A percentile compares a stretch with the other conserved stretches of the same genome.
Evolutionary conservation across 2,329 filamentous ascomycete genomes (phyloP).

Genomic region (Moelleriella libera): DNA sequence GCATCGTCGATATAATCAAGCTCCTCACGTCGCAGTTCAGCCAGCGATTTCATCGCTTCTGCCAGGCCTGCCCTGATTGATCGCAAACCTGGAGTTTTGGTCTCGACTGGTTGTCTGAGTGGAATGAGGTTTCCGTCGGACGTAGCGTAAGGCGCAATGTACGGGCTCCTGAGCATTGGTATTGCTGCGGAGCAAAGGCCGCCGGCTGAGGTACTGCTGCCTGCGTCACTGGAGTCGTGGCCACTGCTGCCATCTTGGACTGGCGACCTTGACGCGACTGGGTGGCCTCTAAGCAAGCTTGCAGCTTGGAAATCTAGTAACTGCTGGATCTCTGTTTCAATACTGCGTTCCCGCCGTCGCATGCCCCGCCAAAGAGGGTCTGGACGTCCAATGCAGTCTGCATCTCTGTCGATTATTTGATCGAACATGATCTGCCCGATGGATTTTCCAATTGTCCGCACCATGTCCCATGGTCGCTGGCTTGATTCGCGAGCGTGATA

Average conservation of each 20-base stretch:
- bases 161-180: conserved; percentile 26
- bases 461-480: conserved; percentile 1
- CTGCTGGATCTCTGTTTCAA: conserved; percentile 32
- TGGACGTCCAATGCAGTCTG: conserved; percentile 3
- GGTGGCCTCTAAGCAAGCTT: conserved; percentile 25
- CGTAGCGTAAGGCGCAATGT: conserved; percentile 21
- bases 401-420: conserved; percentile 8
- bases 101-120: conserved; percentile 38
- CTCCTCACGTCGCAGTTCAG: conserved; percentile 54
- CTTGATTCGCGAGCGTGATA: conserved; percentile 7
- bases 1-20: conserved; percentile 43
- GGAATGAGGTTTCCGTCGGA: conserved; percentile 39
- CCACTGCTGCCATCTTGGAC: conserved; percentile 5
- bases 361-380: conserved; percentile 34
- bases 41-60: conserved; percentile 48
- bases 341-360: conserved; percentile 27
- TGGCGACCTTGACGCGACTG: neutral
- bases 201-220: conserved; percentile 25
- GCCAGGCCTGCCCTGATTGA: conserved; percentile 52
- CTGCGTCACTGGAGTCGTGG: conserved; percentile 23
- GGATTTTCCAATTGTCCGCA: conserved; percentile 2
- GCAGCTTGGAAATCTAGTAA: conserved; percentile 34
- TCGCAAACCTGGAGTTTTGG: conserved; percentile 39
- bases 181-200: conserved; percentile 24
- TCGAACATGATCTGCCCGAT: conserved; percentile 25